phyloP scores from a whole-genome alignment of 371 early-diverging fungal genomes.

The Mortierella sp. region DNA sequence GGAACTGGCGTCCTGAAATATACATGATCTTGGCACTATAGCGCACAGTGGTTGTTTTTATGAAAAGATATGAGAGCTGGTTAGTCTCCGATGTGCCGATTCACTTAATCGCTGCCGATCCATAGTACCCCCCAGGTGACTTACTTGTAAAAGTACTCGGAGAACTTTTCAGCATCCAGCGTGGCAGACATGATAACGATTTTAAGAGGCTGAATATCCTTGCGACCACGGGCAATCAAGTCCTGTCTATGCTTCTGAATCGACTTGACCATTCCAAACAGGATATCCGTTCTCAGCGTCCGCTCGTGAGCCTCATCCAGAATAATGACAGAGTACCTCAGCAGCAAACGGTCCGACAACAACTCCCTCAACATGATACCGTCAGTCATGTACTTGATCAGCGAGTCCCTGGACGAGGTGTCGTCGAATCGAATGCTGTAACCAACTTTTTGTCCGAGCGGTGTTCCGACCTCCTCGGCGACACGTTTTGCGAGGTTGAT shows the following conservation, averaged over 20 bases:
- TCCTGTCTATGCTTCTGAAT: conserved; percentile 78
- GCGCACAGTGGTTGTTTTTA: conserved; percentile 15
- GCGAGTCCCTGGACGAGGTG: conserved; percentile 83
- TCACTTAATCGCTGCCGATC: no score
- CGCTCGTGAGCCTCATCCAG: conserved; percentile 99
- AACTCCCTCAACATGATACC: conserved; percentile 98
- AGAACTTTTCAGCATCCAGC: conserved; percentile 92
- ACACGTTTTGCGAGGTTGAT: conserved; percentile 96
- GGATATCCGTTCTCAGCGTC: conserved; percentile 95
- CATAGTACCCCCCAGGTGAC: no score
- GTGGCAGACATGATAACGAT: conserved; percentile 99
- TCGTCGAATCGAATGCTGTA: conserved; percentile 98
- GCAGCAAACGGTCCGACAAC: conserved; percentile 83
- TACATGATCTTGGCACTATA: conserved; percentile 81
- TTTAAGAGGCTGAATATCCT: conserved; percentile 72
- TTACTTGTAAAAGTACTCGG: conserved; percentile 84
- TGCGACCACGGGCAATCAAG: conserved; percentile 58
- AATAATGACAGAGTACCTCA: conserved; percentile 89
- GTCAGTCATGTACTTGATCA: conserved; percentile 98
- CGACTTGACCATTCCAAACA: conserved; percentile 94
- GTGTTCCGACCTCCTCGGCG: conserved; percentile 87
- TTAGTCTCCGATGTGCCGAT: no score
- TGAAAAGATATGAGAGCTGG: neutral
- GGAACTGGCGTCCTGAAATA: conserved; percentile 91
- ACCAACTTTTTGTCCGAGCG: conserved; percentile 86